Percentiles rank a stretch among this genome's conserved stretches.
phyloP scores from a whole-genome alignment of 2,329 filamentous ascomycete species.

The Colletotrichum neosansevieriae region DNA sequence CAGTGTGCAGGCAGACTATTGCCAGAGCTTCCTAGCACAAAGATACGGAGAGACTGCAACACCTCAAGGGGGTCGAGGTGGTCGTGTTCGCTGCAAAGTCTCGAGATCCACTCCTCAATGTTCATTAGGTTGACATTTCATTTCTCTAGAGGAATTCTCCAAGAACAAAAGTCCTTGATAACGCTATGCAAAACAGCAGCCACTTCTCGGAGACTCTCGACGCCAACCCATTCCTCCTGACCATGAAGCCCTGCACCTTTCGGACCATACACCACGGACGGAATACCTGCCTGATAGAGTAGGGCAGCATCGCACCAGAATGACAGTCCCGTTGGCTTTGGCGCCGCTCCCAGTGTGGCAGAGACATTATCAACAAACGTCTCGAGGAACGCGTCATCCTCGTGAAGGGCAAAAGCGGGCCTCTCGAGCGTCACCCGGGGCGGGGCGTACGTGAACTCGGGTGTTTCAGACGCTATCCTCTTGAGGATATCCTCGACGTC shows the following conservation, averaged over 20 bases:
- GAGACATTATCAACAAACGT: slow-evolving; percentile 7
- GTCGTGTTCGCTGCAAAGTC: too few relatives aligned
- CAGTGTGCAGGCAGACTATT: too few relatives aligned
- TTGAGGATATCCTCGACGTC: slow-evolving; percentile 55
- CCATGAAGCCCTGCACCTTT: slow-evolving; percentile 61
- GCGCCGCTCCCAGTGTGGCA: slow-evolving; percentile 44
- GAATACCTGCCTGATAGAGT: slow-evolving; percentile 57
- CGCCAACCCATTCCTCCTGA: slow-evolving; percentile 63
- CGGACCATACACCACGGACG: slow-evolving; percentile 60
- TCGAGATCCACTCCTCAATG: too few relatives aligned
- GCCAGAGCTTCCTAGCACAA: too few relatives aligned
- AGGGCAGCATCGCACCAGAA: slow-evolving; percentile 67
- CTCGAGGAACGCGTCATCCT: slow-evolving; percentile 42
- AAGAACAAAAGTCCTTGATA: slow-evolving; percentile 47
- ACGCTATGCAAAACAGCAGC: slow-evolving; percentile 45
- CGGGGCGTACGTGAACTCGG: slow-evolving; percentile 55
- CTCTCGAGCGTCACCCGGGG: slow-evolving; percentile 55
- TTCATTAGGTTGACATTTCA: too few relatives aligned
- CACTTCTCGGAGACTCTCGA: slow-evolving; percentile 55
- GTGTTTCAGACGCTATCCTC: slow-evolving; percentile 47
- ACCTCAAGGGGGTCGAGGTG: too few relatives aligned
- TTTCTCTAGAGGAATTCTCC: background rate
- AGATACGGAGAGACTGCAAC: too few relatives aligned
- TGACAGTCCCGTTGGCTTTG: slow-evolving; percentile 46
- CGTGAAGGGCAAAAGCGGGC: slow-evolving; percentile 53